A percentile compares a stretch with the other conserved stretches of the same genome.
Conservation (phyloP, 2,329 filamentous ascomycete genomes). For the Dactylellina leptospora region DNA sequence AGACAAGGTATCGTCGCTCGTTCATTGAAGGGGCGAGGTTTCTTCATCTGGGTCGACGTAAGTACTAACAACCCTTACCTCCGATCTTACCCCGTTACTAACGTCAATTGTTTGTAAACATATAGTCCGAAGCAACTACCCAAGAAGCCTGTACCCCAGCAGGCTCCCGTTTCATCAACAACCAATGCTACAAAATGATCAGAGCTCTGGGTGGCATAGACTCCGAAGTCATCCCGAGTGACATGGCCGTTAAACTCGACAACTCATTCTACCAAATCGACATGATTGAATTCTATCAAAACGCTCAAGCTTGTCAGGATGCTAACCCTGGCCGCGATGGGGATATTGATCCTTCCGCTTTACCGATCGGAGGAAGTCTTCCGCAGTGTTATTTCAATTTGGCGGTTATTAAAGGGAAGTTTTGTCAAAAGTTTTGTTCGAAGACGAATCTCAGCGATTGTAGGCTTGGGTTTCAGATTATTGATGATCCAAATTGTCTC, state of each 20-base stretch:
- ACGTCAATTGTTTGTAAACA: no score
- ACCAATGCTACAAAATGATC: slow-evolving; percentile 19
- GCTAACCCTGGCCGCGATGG: neutral
- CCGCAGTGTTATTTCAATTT: slow-evolving; percentile 33
- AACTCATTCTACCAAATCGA: slow-evolving; percentile 4
- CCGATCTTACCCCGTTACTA: no score
- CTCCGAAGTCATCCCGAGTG: slow-evolving; percentile 9
- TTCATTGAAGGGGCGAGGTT: no score
- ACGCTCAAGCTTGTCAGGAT: slow-evolving; percentile 10
- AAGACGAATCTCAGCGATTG: no score
- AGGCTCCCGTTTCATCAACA: slow-evolving; percentile 27
- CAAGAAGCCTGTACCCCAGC: slow-evolving; percentile 27
- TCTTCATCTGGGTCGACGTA: no score
- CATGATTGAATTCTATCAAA: slow-evolving; percentile 17
- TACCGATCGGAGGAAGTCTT: slow-evolving; percentile 10
- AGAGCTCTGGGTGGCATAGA: neutral
- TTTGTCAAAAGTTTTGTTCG: neutral
- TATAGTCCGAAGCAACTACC: no score
- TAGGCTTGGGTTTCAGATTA: no score
- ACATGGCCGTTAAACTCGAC: slow-evolving; percentile 22
- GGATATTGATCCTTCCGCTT: neutral
- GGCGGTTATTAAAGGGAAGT: neutral
- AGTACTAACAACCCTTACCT: no score
- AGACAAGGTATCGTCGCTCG: no score
- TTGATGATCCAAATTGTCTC: no score